Percentiles rank a stretch among this genome's conserved stretches.
Evolutionary conservation across 108 stramenopile species (phyloP).

Genomic region (Cyclotella kingstonii): DNA sequence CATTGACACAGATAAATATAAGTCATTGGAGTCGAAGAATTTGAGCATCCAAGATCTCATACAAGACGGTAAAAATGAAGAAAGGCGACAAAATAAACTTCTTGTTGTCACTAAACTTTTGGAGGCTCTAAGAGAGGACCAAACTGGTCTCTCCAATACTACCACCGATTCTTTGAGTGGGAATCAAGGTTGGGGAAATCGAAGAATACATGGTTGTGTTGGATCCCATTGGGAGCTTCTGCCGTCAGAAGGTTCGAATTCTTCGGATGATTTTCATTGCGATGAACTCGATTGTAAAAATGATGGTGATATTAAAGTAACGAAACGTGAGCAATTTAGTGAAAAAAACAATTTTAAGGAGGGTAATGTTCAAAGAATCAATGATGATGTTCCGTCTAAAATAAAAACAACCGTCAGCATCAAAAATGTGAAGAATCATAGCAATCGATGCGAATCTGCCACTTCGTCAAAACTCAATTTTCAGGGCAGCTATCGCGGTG

Average conservation of each 20-base stretch:
- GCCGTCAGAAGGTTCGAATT: constrained; percentile 15
- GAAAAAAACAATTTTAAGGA: neutral
- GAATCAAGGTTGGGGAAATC: neutral
- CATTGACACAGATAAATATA: neutral
- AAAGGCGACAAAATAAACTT: constrained; percentile 23
- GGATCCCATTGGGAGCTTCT: constrained; percentile 48
- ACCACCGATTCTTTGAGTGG: neutral
- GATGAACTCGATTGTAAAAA: neutral
- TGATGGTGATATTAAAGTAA: neutral
- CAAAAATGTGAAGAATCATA: too few species aligned
- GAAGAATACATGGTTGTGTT: constrained; percentile 46
- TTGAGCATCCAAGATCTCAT: constrained; percentile 13
- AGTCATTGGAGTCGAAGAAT: too few species aligned
- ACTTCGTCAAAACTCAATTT: too few species aligned
- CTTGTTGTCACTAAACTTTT: constrained; percentile 15
- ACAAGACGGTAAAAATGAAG: constrained; percentile 20
- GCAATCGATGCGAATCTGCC: too few species aligned
- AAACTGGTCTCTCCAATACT: constrained; percentile 1
- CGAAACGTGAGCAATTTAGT: too few species aligned
- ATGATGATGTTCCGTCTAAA: neutral
- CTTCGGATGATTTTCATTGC: neutral
- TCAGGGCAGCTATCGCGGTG: too few species aligned
- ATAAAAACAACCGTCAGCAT: too few species aligned
- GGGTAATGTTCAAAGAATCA: neutral
- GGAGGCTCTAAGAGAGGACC: constrained; percentile 25